Base-by-base conservation (phyloP, 352 stramenopile species). In the Globisporangium lucens region DNA sequence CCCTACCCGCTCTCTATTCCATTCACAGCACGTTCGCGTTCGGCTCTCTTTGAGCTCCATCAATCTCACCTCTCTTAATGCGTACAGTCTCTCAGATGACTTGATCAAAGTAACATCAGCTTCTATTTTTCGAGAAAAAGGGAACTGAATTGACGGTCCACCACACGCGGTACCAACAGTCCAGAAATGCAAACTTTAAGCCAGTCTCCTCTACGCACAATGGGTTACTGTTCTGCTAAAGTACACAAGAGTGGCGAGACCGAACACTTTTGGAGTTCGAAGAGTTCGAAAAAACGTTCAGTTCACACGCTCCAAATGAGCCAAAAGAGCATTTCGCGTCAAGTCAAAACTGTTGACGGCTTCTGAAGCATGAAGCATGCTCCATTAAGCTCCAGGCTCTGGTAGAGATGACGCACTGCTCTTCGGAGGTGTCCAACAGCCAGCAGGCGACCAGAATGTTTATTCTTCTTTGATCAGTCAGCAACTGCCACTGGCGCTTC, bases 251-350 rank as follows among this genome's bases (percentile, higher is more conserved):
- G 41, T 47, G 41, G 4, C 13, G 41, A 49, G 41, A 22, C 3
- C 9, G 10, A 56, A 35, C 24, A 22, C 43, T 46, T 47, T 43
- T 49, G 9, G 3, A 20, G 15, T 10, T 43, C 29, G 10, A 12
- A 29, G 38, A 29, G 55, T 46, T 46, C 29, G 29, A 41, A 43
- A 60, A 60, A 43, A 43, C 55, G 3, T 60, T 60, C 55, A 35
- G 49, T 56, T 56, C 49, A 13, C 49, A 17, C 41, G 5, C 4
- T 4, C 24, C 24, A 24, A 24, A 24, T 24, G 24, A 24, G 24
- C 24, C 41, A 22, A 22, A 22, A 22, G 41, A 49, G 15, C 41
- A 49, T 49, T 49, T n/a, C 15, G 41, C 4, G 41, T 49, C 41
- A 49, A 47, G 13, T 47, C 41, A 47, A 46, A 46, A 1, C 10